Percentiles rank a stretch among this genome's conserved stretches.
phyloP scores from a whole-genome alignment of 192 early-diverging fungal species.

The Entrophospora sp. region DNA sequence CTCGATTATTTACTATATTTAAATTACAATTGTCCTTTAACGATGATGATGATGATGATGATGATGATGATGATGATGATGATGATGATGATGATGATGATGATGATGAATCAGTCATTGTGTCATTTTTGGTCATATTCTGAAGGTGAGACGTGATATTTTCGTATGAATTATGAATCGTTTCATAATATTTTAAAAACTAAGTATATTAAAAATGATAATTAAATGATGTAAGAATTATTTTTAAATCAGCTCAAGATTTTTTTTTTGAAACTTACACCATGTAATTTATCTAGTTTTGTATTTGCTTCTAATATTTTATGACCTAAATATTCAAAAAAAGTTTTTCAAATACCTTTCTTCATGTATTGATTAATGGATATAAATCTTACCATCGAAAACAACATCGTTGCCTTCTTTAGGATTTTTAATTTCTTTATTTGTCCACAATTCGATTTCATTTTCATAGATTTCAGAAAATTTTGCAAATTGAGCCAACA shows the following conservation, averaged over 20 bases:
- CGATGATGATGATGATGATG: too few species aligned
- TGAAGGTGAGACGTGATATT: constrained; percentile 7
- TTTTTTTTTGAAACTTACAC: neutral
- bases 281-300: neutral
- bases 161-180: constrained; percentile 10
- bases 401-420: neutral
- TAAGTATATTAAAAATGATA: neutral
- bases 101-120: too few species aligned
- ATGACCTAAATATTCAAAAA: neutral
- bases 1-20: constrained; percentile 1
- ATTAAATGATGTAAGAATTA: neutral
- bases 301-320: neutral
- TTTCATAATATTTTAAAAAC: constrained; percentile 4
- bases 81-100: too few species aligned
- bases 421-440: neutral
- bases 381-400: neutral
- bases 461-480: neutral
- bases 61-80: too few species aligned
- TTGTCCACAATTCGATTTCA: neutral
- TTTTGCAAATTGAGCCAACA: neutral
- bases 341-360: neutral
- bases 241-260: too few species aligned
- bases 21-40: too few species aligned
- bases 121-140: too few species aligned
- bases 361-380: neutral